These are phyloP conservation scores for Mycotypha africana DNA, from an alignment of 371 early-diverging fungal species.

Conservation along the genomic window DNA sequence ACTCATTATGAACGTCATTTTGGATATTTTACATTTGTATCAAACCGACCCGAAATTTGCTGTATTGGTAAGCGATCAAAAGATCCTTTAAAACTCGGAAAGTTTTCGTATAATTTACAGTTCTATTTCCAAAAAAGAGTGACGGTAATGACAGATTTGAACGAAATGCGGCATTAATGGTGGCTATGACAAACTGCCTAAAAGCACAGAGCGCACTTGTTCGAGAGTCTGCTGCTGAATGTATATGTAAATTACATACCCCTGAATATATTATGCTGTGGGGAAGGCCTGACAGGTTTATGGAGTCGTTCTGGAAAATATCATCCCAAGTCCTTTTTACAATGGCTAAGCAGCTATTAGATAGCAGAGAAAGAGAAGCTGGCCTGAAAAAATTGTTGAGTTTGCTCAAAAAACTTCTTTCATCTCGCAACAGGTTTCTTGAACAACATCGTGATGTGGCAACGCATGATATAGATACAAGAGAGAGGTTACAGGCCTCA, in stretches of 20 bases:
- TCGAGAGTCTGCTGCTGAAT: slow-evolving; percentile 59
- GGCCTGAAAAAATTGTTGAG: slow-evolving; percentile 54
- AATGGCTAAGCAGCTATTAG: slow-evolving; percentile 38
- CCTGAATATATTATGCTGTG: slow-evolving; percentile 47
- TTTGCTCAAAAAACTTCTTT: slow-evolving; percentile 58
- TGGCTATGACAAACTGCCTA: slow-evolving; percentile 57
- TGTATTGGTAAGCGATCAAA: slow-evolving; percentile 41
- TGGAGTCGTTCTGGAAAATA: slow-evolving; percentile 59
- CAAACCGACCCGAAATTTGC: slow-evolving; percentile 60
- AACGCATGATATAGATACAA: slow-evolving; percentile 49
- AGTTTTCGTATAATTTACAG: no score
- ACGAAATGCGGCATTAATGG: slow-evolving; percentile 54
- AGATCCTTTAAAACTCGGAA: neutral
- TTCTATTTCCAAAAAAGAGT: no score
- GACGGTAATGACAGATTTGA: slow-evolving; percentile 26
- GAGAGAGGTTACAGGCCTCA: slow-evolving; percentile 62
- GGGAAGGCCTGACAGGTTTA: slow-evolving; percentile 45
- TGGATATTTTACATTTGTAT: slow-evolving; percentile 64
- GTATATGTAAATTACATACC: slow-evolving; percentile 53
- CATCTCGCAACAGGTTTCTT: slow-evolving; percentile 63
- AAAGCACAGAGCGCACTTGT: slow-evolving; percentile 46
- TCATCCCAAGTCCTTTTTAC: slow-evolving; percentile 41
- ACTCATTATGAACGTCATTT: slow-evolving; percentile 55
- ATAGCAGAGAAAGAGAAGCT: slow-evolving; percentile 46
- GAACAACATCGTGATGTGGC: slow-evolving; percentile 46